Base-by-base conservation (phyloP, 2,329 filamentous ascomycete species). In the Botrytis hyacinthi region DNA sequence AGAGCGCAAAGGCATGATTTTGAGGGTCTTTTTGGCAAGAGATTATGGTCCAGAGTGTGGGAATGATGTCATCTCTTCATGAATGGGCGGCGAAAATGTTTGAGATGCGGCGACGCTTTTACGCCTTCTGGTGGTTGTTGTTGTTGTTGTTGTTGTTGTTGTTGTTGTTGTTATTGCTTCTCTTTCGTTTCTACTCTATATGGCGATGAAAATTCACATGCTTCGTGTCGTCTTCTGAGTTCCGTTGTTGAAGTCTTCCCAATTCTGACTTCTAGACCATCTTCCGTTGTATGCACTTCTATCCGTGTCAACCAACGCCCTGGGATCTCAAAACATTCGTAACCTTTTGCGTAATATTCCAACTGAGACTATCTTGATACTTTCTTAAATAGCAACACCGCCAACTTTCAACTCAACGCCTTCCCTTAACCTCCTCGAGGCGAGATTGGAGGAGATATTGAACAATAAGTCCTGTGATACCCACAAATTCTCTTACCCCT, bases 141-240 rank as follows among this genome's bases (percentile, higher is more conserved):
- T n/a, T 14, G 9, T 14, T 10, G 2, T 51, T n/a, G 48, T 14
- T 26, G 20, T 5, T 46, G 20, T 51, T n/a, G 48, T n/a, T 14
- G 9, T 14, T 10, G 2, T 51, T n/a, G 48, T n/a, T n/a, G 4
- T 51, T 51, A 1, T 51, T 2, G 4, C 4, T 51, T 51, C 12
- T 51, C 4, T n/a, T 0, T 0, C 12, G 2, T 51, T n/a, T 51
- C 26, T n/a, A n/a, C 12, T 14, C 12, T 7, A 3, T 0, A 14
- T 51, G 48, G 5, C 4, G 0, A 6, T 14, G 5, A 51, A 51
- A 51, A 5, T 5, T 14, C 0, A 0, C 4, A n/a, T 10, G 1
- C 12, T 51, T 51, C 12, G 6, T 51, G 2, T 14, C 48, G 12
- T 51, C 10, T 51, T n/a, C 48, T 51, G 22, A n/a, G 48, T n/a